Evolutionary conservation across 2,329 filamentous ascomycete genomes (phyloP).

Genomic region (Stagonosporopsis rhizophila): DNA sequence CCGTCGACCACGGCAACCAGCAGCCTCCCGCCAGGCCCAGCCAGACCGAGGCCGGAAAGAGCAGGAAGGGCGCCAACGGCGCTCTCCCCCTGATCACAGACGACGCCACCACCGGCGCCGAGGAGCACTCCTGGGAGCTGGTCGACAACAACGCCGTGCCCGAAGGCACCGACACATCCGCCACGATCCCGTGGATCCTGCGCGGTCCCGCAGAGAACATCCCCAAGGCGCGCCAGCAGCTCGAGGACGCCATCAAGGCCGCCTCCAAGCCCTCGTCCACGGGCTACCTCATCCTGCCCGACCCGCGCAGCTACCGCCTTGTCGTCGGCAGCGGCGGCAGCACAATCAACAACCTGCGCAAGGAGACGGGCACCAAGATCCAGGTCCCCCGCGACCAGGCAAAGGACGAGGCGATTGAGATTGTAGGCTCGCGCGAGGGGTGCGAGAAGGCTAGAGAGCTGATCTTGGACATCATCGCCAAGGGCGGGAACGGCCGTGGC

Average conservation of each 20-base stretch:
- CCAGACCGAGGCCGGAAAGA: conserved; percentile 54
- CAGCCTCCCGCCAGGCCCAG: conserved; percentile 74
- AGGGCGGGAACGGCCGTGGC: conserved; percentile 13
- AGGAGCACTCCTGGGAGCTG: conserved; percentile 84
- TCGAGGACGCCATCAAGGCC: conserved; percentile 76
- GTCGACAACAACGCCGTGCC: conserved; percentile 66
- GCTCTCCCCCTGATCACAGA: conserved; percentile 93
- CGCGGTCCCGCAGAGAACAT: conserved; percentile 80
- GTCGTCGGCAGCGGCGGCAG: conserved; percentile 88
- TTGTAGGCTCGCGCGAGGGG: conserved; percentile 78
- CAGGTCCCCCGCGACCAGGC: conserved; percentile 86
- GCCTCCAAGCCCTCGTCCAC: conserved; percentile 73
- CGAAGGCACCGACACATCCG: conserved; percentile 59
- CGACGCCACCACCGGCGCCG: conserved; percentile 62
- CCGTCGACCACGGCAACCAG: conserved; percentile 88
- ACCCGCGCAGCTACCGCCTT: conserved; percentile 84
- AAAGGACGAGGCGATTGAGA: conserved; percentile 83
- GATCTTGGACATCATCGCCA: conserved; percentile 78
- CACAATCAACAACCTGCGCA: conserved; percentile 91
- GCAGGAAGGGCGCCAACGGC: conserved; percentile 63
- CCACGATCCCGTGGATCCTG: conserved; percentile 86
- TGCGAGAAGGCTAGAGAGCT: conserved; percentile 87
- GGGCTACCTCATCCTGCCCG: conserved; percentile 88
- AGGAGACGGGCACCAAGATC: conserved; percentile 91
- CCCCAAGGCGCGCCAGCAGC: conserved; percentile 77